Evolutionary conservation across 2,329 filamentous ascomycete species (phyloP).

Genomic region (Aspergillus intermedius): DNA sequence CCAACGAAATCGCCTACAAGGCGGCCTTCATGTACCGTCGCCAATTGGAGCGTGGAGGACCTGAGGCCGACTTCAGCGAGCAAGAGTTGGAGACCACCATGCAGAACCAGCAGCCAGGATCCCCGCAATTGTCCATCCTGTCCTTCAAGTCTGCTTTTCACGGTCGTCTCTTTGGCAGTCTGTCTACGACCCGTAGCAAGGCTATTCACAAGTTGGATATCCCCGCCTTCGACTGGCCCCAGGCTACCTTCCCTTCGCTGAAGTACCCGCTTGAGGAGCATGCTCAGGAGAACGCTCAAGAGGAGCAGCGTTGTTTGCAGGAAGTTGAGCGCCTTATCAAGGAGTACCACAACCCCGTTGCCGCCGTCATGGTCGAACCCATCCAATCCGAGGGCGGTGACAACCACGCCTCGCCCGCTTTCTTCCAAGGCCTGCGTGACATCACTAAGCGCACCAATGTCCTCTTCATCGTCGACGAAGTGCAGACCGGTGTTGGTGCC

Average conservation of each 20-base stretch:
- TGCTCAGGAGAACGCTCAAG: constrained; percentile 69
- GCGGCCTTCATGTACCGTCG: constrained; percentile 91
- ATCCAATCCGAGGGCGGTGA: constrained; percentile 92
- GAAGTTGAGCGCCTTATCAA: constrained; percentile 78
- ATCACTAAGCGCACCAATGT: constrained; percentile 62
- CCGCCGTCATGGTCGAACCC: constrained; percentile 79
- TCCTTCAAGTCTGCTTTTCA: constrained; percentile 88
- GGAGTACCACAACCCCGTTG: constrained; percentile 70
- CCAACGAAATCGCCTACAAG: constrained; percentile 93
- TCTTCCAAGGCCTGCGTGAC: constrained; percentile 77
- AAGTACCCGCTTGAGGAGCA: constrained; percentile 83
- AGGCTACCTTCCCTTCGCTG: constrained; percentile 75
- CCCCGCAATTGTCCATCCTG: constrained; percentile 74
- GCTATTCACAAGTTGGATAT: constrained; percentile 93
- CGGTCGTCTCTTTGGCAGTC: constrained; percentile 77
- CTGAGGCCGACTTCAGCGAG: constrained; percentile 68
- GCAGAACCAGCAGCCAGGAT: constrained; percentile 73
- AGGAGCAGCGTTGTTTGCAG: constrained; percentile 72
- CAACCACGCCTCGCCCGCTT: constrained; percentile 82
- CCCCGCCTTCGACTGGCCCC: constrained; percentile 90
- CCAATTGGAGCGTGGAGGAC: constrained; percentile 71
- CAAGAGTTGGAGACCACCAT: constrained; percentile 70
- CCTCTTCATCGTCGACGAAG: constrained; percentile 86
- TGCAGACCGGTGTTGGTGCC: constrained; percentile 86
- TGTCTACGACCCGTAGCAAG: constrained; percentile 87